Percentiles rank a stretch among this genome's conserved stretches.
Evolutionary conservation across 129 eudicot species (phyloP).

Genomic region (Calendula officinalis): DNA sequence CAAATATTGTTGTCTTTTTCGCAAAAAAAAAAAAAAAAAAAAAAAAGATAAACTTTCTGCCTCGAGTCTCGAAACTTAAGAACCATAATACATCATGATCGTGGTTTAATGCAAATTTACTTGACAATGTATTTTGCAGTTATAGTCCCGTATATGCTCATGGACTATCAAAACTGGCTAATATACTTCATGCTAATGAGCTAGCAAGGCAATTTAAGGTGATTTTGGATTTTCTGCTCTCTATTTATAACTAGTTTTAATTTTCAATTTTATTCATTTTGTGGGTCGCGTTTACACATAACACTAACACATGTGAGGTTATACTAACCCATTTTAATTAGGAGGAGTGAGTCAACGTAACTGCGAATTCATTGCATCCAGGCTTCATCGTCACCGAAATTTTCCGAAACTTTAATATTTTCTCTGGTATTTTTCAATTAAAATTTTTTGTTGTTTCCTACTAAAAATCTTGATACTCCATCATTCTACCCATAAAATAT

Average conservation of each 20-base stretch:
- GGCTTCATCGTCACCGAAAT: conserved; percentile 29
- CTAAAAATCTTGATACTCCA: no score
- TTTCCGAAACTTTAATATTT: conserved; percentile 16
- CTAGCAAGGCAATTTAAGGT: conserved; percentile 41
- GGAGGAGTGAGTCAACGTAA: conserved; percentile 30
- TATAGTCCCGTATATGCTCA: conserved; percentile 18
- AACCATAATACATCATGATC: no score
- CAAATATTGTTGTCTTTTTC: no score
- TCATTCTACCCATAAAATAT: no score
- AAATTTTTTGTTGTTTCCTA: no score
- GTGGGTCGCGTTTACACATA: background rate
- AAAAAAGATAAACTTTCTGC: background rate
- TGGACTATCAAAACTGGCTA: conserved; percentile 35
- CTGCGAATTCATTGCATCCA: conserved; percentile 33
- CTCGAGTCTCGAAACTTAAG: background rate
- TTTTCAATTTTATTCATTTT: background rate
- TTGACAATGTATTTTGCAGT: conserved; percentile 13
- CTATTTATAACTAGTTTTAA: background rate
- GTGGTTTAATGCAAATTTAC: background rate
- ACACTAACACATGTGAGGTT: background rate
- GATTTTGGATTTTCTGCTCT: background rate
- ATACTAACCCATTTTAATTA: conserved; percentile 10
- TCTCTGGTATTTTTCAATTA: conserved; percentile 7
- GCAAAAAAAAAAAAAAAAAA: no score
- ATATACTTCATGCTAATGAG: conserved; percentile 40